These are phyloP conservation scores for Lactarius tabidus DNA, from an alignment of 768 basidiomycete genomes.

Conservation along the genomic window DNA sequence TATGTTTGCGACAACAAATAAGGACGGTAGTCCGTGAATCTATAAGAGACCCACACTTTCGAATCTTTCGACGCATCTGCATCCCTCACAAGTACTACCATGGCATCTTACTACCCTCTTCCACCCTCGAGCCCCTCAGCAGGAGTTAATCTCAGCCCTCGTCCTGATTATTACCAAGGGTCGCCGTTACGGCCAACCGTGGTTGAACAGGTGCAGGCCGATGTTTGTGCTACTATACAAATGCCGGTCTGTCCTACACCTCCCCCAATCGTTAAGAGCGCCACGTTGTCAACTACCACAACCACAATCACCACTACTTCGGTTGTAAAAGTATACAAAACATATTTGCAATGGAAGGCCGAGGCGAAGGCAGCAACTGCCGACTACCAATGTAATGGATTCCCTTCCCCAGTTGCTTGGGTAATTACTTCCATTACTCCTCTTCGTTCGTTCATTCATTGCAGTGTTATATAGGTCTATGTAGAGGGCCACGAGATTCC, in stretches of 20 bases:
- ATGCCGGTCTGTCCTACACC: not conserved
- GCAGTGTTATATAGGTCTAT: constrained; percentile 11
- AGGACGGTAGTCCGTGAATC: not conserved
- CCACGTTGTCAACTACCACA: not conserved
- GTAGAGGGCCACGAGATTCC: constrained; percentile 23
- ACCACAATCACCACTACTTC: not conserved
- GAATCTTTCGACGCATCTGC: not conserved
- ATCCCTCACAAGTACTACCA: not conserved
- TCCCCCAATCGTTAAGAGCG: not conserved
- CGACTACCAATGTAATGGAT: constrained; percentile 20
- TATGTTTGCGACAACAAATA: not conserved
- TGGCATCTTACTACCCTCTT: constrained; percentile 12
- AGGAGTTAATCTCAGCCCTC: not conserved
- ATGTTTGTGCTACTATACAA: not conserved
- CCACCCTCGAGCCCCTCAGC: constrained; percentile 7
- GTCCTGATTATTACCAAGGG: not conserved
- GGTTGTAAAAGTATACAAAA: constrained; percentile 2
- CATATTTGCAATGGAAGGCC: constrained; percentile 20
- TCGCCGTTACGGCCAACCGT: not conserved
- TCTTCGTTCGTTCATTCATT: not conserved
- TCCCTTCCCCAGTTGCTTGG: constrained; percentile 24
- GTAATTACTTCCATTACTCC: not conserved
- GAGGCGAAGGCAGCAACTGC: constrained; percentile 15
- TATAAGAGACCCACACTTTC: constrained; percentile 4
- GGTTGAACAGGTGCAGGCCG: not conserved